Evolutionary conservation across 148 eudicot species (phyloP), one percentile per base, ranked within the genome.

Genomic region (Arbutus unedo): DNA sequence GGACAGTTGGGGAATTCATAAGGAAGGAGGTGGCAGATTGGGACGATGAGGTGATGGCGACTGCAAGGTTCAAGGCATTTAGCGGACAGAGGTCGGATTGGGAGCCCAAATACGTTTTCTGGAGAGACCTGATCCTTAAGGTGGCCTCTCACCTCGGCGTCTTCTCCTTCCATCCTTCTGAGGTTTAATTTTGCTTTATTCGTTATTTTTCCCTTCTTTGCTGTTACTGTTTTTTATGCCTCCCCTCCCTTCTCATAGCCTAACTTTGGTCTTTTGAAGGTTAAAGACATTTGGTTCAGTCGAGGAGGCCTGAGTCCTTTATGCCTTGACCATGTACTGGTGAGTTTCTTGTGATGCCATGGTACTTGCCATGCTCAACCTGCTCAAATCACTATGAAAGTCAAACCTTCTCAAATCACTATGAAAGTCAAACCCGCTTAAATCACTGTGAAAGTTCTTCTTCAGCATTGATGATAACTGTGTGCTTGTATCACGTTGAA

Each of bases 41-140:
- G 99, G 95, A 96, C 79, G 90, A 93, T 43, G 93, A 89, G 10
- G 87, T 83, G 49, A 89, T 89, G 85, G 41, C 85, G 47, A 89
- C 81, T 44, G 91, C 93, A 13, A 81, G 98, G 38, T 96, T 90
- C 81, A 96, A 94, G 86, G 99, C 93, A 11, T 91, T 96, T 49
- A 96, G 94, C 71, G 99, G 99, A 8, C 99, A 94, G 85, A 91
- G 90, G 83, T 87, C 90, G 4, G 99, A 96, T 83, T 96, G 98
- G 98, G 91, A 91, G 76, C 83, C 89, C 73, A 93, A 77, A 8
- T 96, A 85, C 77, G 9, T 8, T 16, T 96, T 96, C 87, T 96
- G 98, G 99, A 91, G 89, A 85, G 90, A 93, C 55, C 87, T 96
- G 76, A 96, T 96, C 54, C 76, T 94, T 66, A 91, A 89, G 9